Conservation (phyloP, 2,329 filamentous ascomycete species). For the Didymella exigua region DNA sequence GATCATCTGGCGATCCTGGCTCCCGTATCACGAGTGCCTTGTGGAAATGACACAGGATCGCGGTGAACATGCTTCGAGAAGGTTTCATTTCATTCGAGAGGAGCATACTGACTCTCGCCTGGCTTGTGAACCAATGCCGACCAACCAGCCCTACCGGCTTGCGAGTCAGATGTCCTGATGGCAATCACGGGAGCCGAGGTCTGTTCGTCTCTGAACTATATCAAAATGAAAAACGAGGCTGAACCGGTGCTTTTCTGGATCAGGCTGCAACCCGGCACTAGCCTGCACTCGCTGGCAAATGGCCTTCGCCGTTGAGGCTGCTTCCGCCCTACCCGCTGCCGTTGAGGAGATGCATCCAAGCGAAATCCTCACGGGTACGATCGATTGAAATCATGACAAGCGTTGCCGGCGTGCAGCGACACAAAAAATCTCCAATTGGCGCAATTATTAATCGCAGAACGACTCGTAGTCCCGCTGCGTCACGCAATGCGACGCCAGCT, state of each 20-base stretch:
- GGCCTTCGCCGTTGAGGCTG: slow-evolving; percentile 17
- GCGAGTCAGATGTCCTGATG: slow-evolving; percentile 10
- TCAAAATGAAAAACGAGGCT: slow-evolving; percentile 7
- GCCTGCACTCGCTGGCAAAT: slow-evolving; percentile 7
- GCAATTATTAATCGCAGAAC: slow-evolving; percentile 1
- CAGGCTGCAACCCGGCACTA: slow-evolving; percentile 7
- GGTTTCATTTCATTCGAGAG: slow-evolving; percentile 34
- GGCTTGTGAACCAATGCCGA: not conserved
- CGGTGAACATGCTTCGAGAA: slow-evolving; percentile 41
- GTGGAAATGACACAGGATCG: slow-evolving; percentile 30
- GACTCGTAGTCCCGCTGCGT: not conserved
- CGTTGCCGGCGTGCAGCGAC: slow-evolving; percentile 11
- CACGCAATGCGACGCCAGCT: slow-evolving; percentile 4
- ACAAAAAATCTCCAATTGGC: slow-evolving; percentile 15
- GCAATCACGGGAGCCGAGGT: not conserved
- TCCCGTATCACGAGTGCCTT: slow-evolving; percentile 20
- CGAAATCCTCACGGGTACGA: slow-evolving; percentile 17
- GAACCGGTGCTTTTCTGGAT: slow-evolving; percentile 1
- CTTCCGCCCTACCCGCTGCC: slow-evolving; percentile 18
- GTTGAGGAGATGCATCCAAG: slow-evolving; percentile 19
- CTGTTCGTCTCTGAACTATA: not conserved
- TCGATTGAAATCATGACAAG: slow-evolving; percentile 13
- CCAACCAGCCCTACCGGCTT: slow-evolving; percentile 15
- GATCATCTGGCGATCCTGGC: slow-evolving; percentile 37
- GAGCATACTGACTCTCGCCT: not conserved